Base-by-base conservation (phyloP, 2,329 filamentous ascomycete genomes). In the Diplodia mutila region DNA sequence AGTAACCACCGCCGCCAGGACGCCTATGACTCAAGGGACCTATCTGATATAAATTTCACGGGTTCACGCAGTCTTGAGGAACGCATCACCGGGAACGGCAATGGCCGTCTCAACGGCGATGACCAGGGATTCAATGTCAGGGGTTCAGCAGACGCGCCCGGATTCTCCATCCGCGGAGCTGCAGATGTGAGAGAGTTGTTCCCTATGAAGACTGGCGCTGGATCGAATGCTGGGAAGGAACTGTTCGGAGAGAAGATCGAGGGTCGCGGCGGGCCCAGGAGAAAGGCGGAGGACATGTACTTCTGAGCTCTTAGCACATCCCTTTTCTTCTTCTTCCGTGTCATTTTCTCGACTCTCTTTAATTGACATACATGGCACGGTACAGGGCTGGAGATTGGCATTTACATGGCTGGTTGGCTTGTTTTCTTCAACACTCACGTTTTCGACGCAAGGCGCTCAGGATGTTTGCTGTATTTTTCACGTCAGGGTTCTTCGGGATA, bases 1-100 rank as follows among this genome's bases (percentile, higher is more conserved):
- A 77, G 76, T 70, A 80, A 81, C 63, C 81, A 84, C 70, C 79
- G 79, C 34, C 78, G 82, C 25, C 79, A 78, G 42, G 80, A 81
- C 61, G 81, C 81, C 4, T 74, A 78, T 25, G 81, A 82, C 34
- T 66, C 74, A 8, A 59, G 51, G 11, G 67, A 69, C 54, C 75
- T 75, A 49, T 72, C 74, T n/a, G 70, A 71, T 18, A 69, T 21
- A 27, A 11, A 3, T 37, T 63, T 70, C 32, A 48, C 27, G n/a
- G 42, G 25, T 7, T 29, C 61, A 11, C 52, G 55, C 23, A 61
- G 57, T 23, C 67, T 70, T 5, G 68, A 59, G 29, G 69, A 70
- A 8, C 49, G 66, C 29, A 65, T 70, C 52, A 69, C 61, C 7
- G 63, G 68, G 27, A 59, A 64, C 46, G 8, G 18, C 49, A 67